These are phyloP conservation scores for Heliamphora exappendiculata DNA, from an alignment of 148 eudicot genomes.

Conservation along the genomic window DNA sequence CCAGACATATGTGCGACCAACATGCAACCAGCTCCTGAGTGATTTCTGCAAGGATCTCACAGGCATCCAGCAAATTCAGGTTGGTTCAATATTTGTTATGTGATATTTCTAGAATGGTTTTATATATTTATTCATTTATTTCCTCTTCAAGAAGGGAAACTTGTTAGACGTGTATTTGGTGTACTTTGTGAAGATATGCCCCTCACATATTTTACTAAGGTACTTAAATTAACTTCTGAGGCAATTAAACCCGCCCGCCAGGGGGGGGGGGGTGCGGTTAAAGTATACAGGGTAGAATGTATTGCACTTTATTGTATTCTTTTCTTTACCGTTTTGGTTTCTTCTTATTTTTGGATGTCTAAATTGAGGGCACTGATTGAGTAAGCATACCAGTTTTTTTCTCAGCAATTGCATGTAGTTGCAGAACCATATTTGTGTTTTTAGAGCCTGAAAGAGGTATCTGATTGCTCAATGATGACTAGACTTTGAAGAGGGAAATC, in stretches of 20 bases:
- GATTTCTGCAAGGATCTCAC: constrained; percentile 95
- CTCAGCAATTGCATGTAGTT: neutral
- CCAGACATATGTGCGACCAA: constrained; percentile 86
- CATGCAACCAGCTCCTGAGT: constrained; percentile 63
- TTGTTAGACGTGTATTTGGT: neutral
- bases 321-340: neutral
- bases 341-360: neutral
- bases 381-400: neutral
- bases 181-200: neutral
- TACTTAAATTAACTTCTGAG: neutral
- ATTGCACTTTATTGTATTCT: neutral
- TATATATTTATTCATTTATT: neutral
- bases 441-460: neutral
- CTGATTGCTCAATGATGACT: neutral
- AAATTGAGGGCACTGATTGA: neutral
- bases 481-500: neutral
- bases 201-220: neutral
- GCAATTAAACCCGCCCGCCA: neutral
- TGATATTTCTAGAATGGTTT: no score
- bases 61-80: constrained; percentile 96
- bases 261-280: neutral
- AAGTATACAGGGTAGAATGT: neutral
- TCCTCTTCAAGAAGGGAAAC: neutral
- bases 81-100: constrained; percentile 12
- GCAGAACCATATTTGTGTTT: neutral